Percentiles rank a stretch among this genome's conserved stretches.
These are phyloP conservation scores for Lichtheimia corymbifera DNA, from an alignment of 371 early-diverging fungal species.

Conservation along the genomic window DNA sequence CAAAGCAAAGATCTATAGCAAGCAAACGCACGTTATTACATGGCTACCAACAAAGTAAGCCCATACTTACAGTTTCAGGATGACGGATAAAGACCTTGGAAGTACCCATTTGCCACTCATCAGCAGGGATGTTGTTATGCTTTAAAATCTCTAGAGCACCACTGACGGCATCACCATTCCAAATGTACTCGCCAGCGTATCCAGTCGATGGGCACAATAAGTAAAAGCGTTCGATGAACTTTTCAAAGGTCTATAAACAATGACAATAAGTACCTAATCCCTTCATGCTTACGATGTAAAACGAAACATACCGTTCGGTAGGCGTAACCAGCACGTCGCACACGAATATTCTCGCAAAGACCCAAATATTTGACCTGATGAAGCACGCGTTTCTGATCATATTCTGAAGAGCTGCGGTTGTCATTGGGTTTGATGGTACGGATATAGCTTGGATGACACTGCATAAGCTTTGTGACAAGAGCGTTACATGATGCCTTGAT, in stretches of 20 bases:
- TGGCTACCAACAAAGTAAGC: neutral
- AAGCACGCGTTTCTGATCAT: conserved; percentile 87
- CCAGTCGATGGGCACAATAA: conserved; percentile 76
- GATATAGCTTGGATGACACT: conserved; percentile 97
- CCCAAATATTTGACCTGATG: conserved; percentile 97
- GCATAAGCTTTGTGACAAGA: conserved; percentile 92
- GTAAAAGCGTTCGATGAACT: conserved; percentile 66
- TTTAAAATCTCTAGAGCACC: conserved; percentile 80
- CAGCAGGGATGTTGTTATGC: conserved; percentile 80
- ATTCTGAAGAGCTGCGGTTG: conserved; percentile 86
- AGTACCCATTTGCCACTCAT: conserved; percentile 96
- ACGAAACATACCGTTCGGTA: conserved; percentile 56
- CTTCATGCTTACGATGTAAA: neutral
- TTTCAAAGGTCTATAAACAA: conserved; percentile 37
- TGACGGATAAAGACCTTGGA: conserved; percentile 94
- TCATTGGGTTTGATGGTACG: conserved; percentile 99
- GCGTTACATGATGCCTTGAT: conserved; percentile 76
- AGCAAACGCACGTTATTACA: neutral
- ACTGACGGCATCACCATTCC: conserved; percentile 80
- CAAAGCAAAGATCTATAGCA: conserved; percentile 75
- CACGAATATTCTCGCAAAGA: conserved; percentile 96
- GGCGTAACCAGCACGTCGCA: conserved; percentile 96
- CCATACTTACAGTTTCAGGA: conserved; percentile 78
- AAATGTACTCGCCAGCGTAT: conserved; percentile 86
- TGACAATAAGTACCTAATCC: neutral